These are phyloP conservation scores for Nicotiana rustica DNA, from an alignment of 305 asterid genomes.

Conservation along the genomic window DNA sequence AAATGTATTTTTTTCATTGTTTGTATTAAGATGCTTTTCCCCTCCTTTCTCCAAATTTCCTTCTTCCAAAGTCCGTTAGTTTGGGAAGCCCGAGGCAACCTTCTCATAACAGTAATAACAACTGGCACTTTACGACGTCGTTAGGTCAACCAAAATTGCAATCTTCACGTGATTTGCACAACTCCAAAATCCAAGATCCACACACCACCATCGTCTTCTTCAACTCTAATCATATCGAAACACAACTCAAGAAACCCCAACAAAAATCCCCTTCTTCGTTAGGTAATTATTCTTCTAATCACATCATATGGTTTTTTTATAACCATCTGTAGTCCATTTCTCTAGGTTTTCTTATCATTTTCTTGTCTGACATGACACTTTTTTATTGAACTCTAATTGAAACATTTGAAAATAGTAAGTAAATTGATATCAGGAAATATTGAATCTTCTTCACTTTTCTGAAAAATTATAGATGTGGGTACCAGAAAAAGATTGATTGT, in stretches of 20 bases:
- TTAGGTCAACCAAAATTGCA: background rate
- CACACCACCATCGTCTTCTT: slow-evolving; percentile 33
- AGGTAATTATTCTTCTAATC: slow-evolving; percentile 40
- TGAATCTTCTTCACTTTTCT: slow-evolving; percentile 44
- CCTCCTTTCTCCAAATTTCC: no score
- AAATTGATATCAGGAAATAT: slow-evolving; percentile 13
- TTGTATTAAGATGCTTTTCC: no score
- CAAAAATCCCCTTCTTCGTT: slow-evolving; percentile 35
- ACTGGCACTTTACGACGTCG: background rate
- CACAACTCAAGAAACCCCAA: slow-evolving; percentile 43
- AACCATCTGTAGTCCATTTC: slow-evolving; percentile 5
- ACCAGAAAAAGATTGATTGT: background rate
- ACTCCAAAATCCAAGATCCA: slow-evolving; percentile 57
- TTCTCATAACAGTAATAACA: background rate
- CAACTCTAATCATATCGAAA: slow-evolving; percentile 23
- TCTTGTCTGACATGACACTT: slow-evolving; percentile 24
- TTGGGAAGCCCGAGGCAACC: background rate
- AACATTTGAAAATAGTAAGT: background rate
- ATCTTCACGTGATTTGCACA: slow-evolving; percentile 47
- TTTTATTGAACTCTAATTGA: background rate
- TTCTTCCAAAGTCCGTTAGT: background rate
- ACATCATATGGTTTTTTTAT: slow-evolving; percentile 11
- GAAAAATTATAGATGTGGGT: slow-evolving; percentile 38
- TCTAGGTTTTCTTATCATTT: slow-evolving; percentile 34
- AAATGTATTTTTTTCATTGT: no score